Evolutionary conservation across 768 basidiomycete genomes (phyloP).

Genomic region (Peribolospora kevripleyi): DNA sequence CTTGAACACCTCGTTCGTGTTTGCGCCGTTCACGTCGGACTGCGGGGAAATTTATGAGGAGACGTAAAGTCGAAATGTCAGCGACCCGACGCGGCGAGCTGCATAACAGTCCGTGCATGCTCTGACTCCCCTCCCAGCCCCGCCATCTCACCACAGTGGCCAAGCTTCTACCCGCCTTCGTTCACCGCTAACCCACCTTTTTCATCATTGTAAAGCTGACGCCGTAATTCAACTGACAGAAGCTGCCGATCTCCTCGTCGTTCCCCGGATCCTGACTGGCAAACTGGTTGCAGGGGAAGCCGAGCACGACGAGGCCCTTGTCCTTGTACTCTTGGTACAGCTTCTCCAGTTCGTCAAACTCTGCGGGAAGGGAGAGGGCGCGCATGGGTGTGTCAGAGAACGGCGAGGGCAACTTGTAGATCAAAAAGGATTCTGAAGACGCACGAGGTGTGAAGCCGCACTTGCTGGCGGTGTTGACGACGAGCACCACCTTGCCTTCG

Average conservation of each 20-base stretch:
- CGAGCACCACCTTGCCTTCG: slow-evolving; percentile 21
- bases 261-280: slow-evolving; percentile 63
- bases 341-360: slow-evolving; percentile 41
- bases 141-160: background rate
- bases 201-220: slow-evolving; percentile 77
- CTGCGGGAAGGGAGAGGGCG: background rate
- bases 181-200: slow-evolving; percentile 30
- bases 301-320: slow-evolving; percentile 48
- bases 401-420: background rate
- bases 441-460: slow-evolving; percentile 15
- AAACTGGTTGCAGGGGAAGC: slow-evolving; percentile 89
- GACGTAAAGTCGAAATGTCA: background rate
- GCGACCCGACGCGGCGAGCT: background rate
- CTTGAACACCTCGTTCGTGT: slow-evolving; percentile 57
- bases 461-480: slow-evolving; percentile 21
- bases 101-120: no score
- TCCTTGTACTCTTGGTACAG: slow-evolving; percentile 63
- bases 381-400: background rate
- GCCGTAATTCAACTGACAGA: slow-evolving; percentile 60
- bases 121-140: no score
- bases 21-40: slow-evolving; percentile 62
- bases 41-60: background rate
- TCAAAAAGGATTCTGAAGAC: background rate
- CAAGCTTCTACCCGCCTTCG: background rate
- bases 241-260: slow-evolving; percentile 40